Conservation (phyloP, 2,329 filamentous ascomycete species). For the Claviceps sp. region DNA sequence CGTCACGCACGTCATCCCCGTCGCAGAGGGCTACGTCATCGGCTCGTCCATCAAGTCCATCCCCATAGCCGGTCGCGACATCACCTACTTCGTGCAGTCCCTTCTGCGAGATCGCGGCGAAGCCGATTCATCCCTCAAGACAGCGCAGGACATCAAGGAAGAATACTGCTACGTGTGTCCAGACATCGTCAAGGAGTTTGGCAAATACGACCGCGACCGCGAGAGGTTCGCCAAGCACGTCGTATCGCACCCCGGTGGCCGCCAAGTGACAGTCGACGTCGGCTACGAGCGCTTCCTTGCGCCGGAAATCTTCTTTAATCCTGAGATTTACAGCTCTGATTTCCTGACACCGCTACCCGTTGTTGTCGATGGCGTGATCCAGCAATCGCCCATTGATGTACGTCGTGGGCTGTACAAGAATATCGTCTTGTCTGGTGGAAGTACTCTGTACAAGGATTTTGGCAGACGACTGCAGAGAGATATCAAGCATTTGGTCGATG, state of each 20-base stretch:
- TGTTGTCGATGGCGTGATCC: conserved; percentile 93
- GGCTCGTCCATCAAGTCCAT: conserved; percentile 99
- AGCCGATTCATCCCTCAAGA: conserved; percentile 92
- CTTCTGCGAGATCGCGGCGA: conserved; percentile 91
- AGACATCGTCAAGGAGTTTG: conserved; percentile 97
- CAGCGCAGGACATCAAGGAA: conserved; percentile 95
- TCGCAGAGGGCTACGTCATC: conserved; percentile 97
- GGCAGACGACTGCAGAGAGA: conserved; percentile 90
- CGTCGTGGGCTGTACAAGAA: conserved; percentile 98
- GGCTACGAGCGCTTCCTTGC: conserved; percentile 97
- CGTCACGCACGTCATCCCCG: conserved; percentile 97
- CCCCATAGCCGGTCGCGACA: conserved; percentile 92
- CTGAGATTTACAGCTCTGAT: conserved; percentile 97
- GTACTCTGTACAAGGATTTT: conserved; percentile 97
- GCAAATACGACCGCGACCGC: conserved; percentile 83
- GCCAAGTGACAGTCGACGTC: conserved; percentile 75
- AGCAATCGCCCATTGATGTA: conserved; percentile 95
- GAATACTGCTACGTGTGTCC: conserved; percentile 97
- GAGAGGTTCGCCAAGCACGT: conserved; percentile 84
- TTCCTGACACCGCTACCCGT: conserved; percentile 90
- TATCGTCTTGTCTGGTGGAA: conserved; percentile 93
- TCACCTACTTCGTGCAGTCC: conserved; percentile 97
- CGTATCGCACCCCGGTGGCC: conserved; percentile 74
- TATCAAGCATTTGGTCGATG: conserved; percentile 91
- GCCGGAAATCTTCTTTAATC: conserved; percentile 99